These are phyloP conservation scores for Xeromyces bisporus DNA, from an alignment of 495 filamentous ascomycete species.

Conservation along the genomic window DNA sequence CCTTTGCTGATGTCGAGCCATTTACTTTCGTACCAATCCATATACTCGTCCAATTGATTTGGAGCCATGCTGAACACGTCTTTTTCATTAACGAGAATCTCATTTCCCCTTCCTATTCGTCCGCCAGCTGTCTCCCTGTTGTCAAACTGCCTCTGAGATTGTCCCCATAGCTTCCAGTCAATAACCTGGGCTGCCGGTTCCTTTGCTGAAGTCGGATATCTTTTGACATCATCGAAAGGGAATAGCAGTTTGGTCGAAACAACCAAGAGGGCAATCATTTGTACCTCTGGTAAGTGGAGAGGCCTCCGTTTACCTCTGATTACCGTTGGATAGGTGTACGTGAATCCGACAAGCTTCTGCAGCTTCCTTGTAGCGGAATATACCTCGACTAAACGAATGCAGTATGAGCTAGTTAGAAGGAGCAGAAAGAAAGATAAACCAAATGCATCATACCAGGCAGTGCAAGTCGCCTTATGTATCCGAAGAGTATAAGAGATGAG, in stretches of 20 bases:
- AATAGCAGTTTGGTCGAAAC: slow-evolving; percentile 63
- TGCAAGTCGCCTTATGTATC: slow-evolving; percentile 54
- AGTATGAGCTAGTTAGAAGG: slow-evolving; percentile 1
- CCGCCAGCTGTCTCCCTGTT: slow-evolving; percentile 9
- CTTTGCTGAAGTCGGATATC: slow-evolving; percentile 33
- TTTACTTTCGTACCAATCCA: slow-evolving; percentile 76
- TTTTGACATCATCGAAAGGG: slow-evolving; percentile 48
- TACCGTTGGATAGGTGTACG: slow-evolving; percentile 36
- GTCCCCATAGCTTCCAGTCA: slow-evolving; percentile 57
- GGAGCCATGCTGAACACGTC: slow-evolving; percentile 54
- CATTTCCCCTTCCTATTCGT: slow-evolving; percentile 19
- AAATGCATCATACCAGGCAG: slow-evolving; percentile 38
- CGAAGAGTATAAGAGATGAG: slow-evolving; percentile 42
- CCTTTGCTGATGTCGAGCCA: slow-evolving; percentile 36
- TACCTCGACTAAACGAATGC: slow-evolving; percentile 42
- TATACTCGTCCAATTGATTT: slow-evolving; percentile 57
- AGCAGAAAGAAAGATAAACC: background rate
- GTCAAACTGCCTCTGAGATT: slow-evolving; percentile 31
- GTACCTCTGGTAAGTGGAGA: slow-evolving; percentile 50
- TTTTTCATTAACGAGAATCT: slow-evolving; percentile 39
- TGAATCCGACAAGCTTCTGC: slow-evolving; percentile 34
- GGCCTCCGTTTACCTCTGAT: slow-evolving; percentile 11
- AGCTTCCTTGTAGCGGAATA: slow-evolving; percentile 45
- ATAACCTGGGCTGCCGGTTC: slow-evolving; percentile 48
- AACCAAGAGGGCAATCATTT: slow-evolving; percentile 53